Evolutionary conservation across 768 basidiomycete species (phyloP), one percentile per base, ranked within the genome.

Genomic region (Boletus edulis): DNA sequence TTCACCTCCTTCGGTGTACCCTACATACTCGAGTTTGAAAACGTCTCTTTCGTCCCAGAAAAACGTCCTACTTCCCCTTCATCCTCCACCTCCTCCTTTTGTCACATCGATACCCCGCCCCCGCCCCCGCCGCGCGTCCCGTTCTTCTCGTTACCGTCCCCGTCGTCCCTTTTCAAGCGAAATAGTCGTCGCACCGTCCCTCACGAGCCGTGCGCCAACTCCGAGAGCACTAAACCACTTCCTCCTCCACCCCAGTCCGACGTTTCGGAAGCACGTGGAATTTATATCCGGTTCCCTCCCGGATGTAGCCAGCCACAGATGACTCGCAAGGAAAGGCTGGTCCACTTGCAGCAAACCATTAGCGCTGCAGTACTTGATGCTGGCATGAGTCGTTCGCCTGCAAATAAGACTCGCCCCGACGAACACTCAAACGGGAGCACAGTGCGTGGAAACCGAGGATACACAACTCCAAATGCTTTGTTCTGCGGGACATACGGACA

Each of bases 401-500:
- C 49, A 17, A 63, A 55, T 38, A 32, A 47, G 12, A 20, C 45
- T 29, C 49, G 15, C 17, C 35, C 54, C 3, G 45, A 49, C 40
- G 43, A 58, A 13, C 52, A 31, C 32, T 46, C 44, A 1, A 34
- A 38, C 17, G 52, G 47, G 5, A 20, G 46, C 20, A 24, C 18
- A 27, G n/a, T 24, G 2, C 61, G 51, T 37, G 38, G 8, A 2
- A n/a, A 27, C 35, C 53, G 58, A 49, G 55, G 56, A 47, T 48
- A 65, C 20, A 63, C 53, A 52, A 57, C 56, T 10, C 18, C 66
- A n/a, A 62, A 66, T 40, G 65, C 73, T 29, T 59, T 78, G 49
- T 78, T 74, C 58, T 69, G 72, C 24, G 76, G 76, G 24, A 77
- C 76, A 18, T 77, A 76, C 58, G 76, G 76, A 11, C 76, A 77